Percentiles rank a stretch among this genome's conserved stretches.
Conservation (phyloP, 257 asterid genomes). For the Penstemon eatonii region DNA sequence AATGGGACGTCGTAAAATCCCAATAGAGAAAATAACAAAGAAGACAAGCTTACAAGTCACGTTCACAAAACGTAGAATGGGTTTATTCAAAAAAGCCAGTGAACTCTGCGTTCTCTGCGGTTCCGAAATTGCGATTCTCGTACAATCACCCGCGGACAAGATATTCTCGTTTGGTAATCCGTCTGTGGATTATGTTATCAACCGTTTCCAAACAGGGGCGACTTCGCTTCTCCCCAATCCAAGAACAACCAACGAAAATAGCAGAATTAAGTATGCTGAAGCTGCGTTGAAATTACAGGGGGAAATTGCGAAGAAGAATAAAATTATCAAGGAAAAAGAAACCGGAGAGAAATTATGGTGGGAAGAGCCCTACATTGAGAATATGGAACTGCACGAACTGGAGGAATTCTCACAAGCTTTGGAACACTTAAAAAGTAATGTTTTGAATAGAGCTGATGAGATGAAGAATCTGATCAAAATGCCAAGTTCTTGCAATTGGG, state of each 20-base stretch:
- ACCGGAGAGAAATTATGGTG: conserved; percentile 33
- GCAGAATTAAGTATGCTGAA: conserved; percentile 14
- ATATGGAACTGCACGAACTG: conserved; percentile 30
- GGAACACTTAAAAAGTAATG: conserved; percentile 30
- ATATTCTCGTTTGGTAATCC: conserved; percentile 21
- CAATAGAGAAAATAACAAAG: conserved; percentile 24
- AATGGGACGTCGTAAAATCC: conserved; percentile 28
- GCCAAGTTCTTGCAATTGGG: not conserved
- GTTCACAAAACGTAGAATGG: conserved; percentile 25
- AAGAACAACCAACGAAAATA: not conserved
- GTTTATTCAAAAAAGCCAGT: conserved; percentile 26
- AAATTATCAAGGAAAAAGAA: not conserved
- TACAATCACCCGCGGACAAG: conserved; percentile 13
- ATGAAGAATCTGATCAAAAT: conserved; percentile 18
- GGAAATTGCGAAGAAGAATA: conserved; percentile 1
- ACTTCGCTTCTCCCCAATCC: not conserved
- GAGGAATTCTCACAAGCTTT: conserved; percentile 30
- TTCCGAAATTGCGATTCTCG: conserved; percentile 15
- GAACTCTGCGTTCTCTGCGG: conserved; percentile 27
- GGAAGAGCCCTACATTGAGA: conserved; percentile 30
- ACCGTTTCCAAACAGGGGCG: conserved; percentile 1
- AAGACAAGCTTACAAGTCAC: conserved; percentile 25
- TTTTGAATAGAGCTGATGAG: conserved; percentile 30
- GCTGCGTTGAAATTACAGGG: conserved; percentile 22
- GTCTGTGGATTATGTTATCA: conserved; percentile 1